Conservation (phyloP, 1,284 basidiomycete species). For the Cryptococcus amylolentus region DNA sequence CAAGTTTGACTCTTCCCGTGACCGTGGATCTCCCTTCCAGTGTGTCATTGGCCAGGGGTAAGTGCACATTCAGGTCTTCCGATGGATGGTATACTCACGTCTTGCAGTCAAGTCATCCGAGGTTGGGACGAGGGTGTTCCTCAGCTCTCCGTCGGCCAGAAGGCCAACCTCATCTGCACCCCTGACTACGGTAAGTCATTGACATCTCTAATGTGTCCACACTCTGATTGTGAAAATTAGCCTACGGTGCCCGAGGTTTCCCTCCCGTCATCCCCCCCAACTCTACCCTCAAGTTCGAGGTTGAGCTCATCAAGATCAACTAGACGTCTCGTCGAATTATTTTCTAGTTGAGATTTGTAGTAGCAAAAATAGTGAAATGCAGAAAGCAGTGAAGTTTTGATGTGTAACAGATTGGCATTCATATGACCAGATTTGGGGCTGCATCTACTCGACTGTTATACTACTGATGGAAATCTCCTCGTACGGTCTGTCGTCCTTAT, state of each 20-base stretch:
- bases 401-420: not conserved
- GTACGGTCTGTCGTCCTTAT: conserved; percentile 77
- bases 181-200: conserved; percentile 34
- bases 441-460: conserved; percentile 16
- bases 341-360: not conserved
- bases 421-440: not conserved
- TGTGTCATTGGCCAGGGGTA: conserved; percentile 60
- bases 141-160: conserved; percentile 63
- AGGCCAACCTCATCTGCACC: conserved; percentile 61
- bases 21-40: conserved; percentile 59
- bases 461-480: conserved; percentile 77
- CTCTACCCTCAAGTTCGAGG: conserved; percentile 66
- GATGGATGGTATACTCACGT: not conserved
- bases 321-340: conserved; percentile 17
- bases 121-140: conserved; percentile 83
- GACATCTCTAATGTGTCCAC: not conserved
- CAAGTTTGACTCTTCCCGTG: conserved; percentile 52
- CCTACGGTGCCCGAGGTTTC: conserved; percentile 54
- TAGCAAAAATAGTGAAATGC: not conserved
- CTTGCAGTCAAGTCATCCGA: conserved; percentile 30
- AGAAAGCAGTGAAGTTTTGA: not conserved
- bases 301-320: conserved; percentile 72
- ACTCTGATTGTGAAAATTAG: conserved; percentile 2
- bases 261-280: conserved; percentile 76
- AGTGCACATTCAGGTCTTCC: conserved; percentile 42